phyloP scores from a whole-genome alignment of 495 filamentous ascomycete species.

The Penicilliopsis zonata region DNA sequence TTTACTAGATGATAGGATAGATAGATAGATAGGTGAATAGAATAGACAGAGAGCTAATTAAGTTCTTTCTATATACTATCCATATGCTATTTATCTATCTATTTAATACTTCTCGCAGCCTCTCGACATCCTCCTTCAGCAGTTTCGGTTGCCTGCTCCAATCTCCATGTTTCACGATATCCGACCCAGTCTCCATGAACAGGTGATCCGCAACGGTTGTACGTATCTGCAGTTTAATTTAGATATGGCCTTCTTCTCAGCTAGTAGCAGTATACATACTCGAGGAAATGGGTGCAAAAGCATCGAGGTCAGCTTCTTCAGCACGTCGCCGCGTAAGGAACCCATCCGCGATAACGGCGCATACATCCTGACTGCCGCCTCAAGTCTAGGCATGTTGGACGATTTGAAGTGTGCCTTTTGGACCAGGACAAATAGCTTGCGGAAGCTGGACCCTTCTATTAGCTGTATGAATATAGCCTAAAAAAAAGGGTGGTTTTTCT shows the following conservation, averaged over 20 bases:
- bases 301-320: conserved; percentile 45
- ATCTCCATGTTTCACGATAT: conserved; percentile 23
- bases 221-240: conserved; percentile 19
- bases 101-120: conserved; percentile 10
- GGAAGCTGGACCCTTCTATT: conserved; percentile 39
- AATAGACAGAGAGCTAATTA: no score
- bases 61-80: not conserved
- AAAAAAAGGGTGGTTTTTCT: not conserved
- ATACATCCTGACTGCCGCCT: conserved; percentile 69
- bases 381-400: conserved; percentile 62
- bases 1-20: not conserved
- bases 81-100: conserved; percentile 1
- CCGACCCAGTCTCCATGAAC: conserved; percentile 21
- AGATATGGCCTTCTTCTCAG: not conserved
- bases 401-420: conserved; percentile 78
- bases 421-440: conserved; percentile 50
- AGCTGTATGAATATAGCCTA: not conserved
- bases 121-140: conserved; percentile 25
- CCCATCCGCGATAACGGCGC: conserved; percentile 42
- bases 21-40: no score
- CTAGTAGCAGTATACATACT: conserved; percentile 19
- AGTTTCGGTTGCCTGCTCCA: conserved; percentile 29
- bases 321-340: conserved; percentile 26
- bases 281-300: conserved; percentile 54
- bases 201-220: conserved; percentile 24